Percentiles rank a stretch among this genome's conserved stretches.
These are phyloP conservation scores for Trichoderma erinaceum DNA, from an alignment of 495 filamentous ascomycete species.

Conservation along the genomic window DNA sequence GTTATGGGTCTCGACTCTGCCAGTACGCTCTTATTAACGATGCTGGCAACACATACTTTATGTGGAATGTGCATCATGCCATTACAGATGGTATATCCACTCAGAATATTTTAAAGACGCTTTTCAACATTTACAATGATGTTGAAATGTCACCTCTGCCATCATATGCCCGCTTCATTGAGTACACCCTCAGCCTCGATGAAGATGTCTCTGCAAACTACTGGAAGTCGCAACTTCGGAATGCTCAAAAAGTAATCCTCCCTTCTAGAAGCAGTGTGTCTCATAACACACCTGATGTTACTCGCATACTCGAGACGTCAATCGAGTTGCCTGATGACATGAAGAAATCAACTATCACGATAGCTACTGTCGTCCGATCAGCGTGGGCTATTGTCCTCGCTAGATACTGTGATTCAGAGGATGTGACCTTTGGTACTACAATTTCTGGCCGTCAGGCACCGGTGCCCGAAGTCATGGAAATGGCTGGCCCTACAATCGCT, in stretches of 20 bases:
- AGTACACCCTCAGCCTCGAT: not conserved
- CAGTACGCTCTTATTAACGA: not conserved
- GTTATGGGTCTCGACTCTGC: constrained; percentile 2
- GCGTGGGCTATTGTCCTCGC: constrained; percentile 41
- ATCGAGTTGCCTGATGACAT: constrained; percentile 6
- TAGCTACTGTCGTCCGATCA: constrained; percentile 41
- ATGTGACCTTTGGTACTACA: constrained; percentile 43
- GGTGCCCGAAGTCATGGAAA: constrained; percentile 39
- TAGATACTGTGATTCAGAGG: constrained; percentile 31
- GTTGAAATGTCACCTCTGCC: not conserved
- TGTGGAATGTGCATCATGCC: constrained; percentile 6
- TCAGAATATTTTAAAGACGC: not conserved
- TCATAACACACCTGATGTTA: not conserved
- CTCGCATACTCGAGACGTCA: not conserved
- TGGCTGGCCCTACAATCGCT: constrained; percentile 50
- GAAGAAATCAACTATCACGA: constrained; percentile 29
- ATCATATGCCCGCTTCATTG: not conserved
- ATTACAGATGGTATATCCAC: not conserved
- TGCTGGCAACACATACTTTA: constrained; percentile 18
- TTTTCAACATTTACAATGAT: not conserved
- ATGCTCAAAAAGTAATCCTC: not conserved
- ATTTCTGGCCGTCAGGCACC: constrained; percentile 43
- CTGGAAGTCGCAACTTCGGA: constrained; percentile 3
- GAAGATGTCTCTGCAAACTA: not conserved
- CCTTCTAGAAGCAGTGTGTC: not conserved